phyloP scores from a whole-genome alignment of 1,284 basidiomycete genomes.

The Tylopilus sp. region DNA sequence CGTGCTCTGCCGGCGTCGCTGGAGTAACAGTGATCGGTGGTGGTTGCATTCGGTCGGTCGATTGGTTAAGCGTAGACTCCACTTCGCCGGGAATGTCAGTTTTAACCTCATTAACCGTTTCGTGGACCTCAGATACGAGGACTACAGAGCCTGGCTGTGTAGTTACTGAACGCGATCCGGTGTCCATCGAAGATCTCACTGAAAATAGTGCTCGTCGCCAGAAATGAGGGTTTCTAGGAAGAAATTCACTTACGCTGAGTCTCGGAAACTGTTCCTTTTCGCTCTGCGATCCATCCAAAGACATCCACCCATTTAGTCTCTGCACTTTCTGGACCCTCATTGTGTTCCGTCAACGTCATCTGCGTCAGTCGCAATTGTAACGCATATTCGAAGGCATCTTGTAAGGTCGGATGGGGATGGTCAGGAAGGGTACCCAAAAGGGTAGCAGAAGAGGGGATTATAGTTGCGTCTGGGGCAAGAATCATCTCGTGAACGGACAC shows the following conservation, averaged over 20 bases:
- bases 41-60: not conserved
- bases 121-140: constrained; percentile 18
- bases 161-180: constrained; percentile 25
- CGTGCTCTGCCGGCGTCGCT: constrained; percentile 40
- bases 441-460: constrained; percentile 44
- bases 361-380: constrained; percentile 87
- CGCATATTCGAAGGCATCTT: constrained; percentile 72
- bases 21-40: constrained; percentile 47
- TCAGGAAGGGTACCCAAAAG: constrained; percentile 54
- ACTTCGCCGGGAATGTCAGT: constrained; percentile 1
- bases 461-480: constrained; percentile 34
- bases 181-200: constrained; percentile 33
- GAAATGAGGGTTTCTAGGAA: not conserved
- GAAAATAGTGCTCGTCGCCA: not conserved
- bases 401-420: constrained; percentile 47
- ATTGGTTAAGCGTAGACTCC: constrained; percentile 5
- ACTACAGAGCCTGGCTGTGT: constrained; percentile 21
- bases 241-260: constrained; percentile 22
- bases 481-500: constrained; percentile 25
- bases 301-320: constrained; percentile 80
- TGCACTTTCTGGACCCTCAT: constrained; percentile 83
- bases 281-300: constrained; percentile 78
- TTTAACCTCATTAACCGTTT: constrained; percentile 14
- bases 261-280: constrained; percentile 38
- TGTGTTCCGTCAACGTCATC: constrained; percentile 76